Conservation (phyloP, 257 asterid species). For the Gardenia jasminoides region DNA sequence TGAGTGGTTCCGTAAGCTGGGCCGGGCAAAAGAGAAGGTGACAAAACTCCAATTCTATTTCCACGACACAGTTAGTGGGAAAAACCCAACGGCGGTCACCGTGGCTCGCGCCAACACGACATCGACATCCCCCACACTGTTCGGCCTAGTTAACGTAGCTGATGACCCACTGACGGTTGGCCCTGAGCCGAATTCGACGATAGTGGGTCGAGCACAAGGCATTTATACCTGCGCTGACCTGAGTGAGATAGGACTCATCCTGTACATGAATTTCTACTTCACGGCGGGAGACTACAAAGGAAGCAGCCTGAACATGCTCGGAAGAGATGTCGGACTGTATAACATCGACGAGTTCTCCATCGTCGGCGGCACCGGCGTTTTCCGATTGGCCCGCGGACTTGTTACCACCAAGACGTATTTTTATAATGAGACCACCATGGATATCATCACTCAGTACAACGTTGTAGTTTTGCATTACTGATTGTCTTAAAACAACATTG, state of each 20-base stretch:
- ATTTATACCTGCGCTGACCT: too few species aligned
- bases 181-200: too few species aligned
- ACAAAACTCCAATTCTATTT: conserved; percentile 44
- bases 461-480: neutral
- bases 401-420: neutral
- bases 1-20: conserved; percentile 30
- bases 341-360: neutral
- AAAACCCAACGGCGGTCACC: conserved; percentile 24
- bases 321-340: neutral
- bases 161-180: too few species aligned
- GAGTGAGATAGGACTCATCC: too few species aligned
- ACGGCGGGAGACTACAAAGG: neutral
- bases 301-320: neutral
- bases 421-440: neutral
- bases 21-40: conserved; percentile 14
- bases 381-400: conserved; percentile 1
- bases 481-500: too few species aligned
- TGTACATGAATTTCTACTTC: too few species aligned
- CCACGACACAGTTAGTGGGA: conserved; percentile 33
- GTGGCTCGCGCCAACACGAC: conserved; percentile 29
- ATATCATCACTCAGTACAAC: neutral
- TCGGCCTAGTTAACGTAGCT: conserved; percentile 22
- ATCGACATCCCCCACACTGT: conserved; percentile 28
- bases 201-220: too few species aligned
- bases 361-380: neutral